Evolutionary conservation across 2,329 filamentous ascomycete genomes (phyloP), one percentile per base, ranked within the genome.

Genomic region (Trichophaea hybrida): DNA sequence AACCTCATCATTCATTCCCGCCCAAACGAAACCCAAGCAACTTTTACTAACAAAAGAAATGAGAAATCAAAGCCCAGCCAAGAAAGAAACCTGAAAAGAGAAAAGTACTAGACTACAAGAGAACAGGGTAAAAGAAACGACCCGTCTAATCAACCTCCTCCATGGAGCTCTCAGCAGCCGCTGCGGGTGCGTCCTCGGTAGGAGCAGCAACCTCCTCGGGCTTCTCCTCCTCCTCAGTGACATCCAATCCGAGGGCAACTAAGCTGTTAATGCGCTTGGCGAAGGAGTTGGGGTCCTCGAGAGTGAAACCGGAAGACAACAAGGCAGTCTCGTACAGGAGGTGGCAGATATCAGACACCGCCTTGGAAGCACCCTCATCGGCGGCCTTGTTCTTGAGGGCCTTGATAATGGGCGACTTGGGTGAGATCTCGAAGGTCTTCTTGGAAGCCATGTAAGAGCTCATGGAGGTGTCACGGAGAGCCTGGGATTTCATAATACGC

Each of bases 391-490:
- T 89, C 88, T 94, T 96, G 72, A 98, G 85, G 82, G 97, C 93
- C 84, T 94, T 86, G 80, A 98, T 84, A 76, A 98, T 98, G 68
- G 88, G 74, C 71, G 88, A 95, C 82, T 93, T 91, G 75, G 93
- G 93, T n/a, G 93, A 97, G 77, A 98, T 97, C 81, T 98, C 93
- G 70, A 98, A 97, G 35, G 93, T 98, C 88, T 98, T 98, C 90
- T 98, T 98, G 74, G 91, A 97, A 68, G 88, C 94, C 93, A 98
- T 98, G 87, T 98, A 98, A 71, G 88, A 94, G 77, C 83, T 88
- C 93, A 98, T 98, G 72, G 90, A 96, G 69, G 93, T 98, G 79
- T 98, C 93, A 79, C 93, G 93, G 72, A 98, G 91, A 72, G 93
- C 93, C 81, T 98, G 93, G 33, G 93, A 93, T 86, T 98, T 98